Percentiles rank a stretch among this genome's conserved stretches.
phyloP scores from a whole-genome alignment of 1,284 basidiomycete species.

The Boletus semigastroideus region DNA sequence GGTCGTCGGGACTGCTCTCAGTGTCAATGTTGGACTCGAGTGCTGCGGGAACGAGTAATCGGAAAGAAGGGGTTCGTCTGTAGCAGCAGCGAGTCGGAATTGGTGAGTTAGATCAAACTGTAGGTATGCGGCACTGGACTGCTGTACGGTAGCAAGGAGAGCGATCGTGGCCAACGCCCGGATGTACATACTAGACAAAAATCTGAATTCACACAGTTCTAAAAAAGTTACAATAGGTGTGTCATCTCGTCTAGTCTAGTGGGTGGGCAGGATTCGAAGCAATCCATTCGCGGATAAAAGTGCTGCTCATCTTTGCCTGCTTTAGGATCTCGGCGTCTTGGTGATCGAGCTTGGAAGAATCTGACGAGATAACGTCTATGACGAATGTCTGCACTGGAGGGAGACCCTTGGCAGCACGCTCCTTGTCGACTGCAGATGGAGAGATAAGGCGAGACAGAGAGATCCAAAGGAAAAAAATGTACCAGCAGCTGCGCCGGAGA shows the following conservation, averaged over 20 bases:
- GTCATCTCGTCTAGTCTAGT: slow-evolving; percentile 16
- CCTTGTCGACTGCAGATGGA: slow-evolving; percentile 54
- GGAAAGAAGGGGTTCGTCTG: slow-evolving; percentile 7
- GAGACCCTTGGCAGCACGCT: slow-evolving; percentile 54
- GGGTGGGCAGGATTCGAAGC: slow-evolving; percentile 34
- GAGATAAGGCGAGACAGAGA: background rate
- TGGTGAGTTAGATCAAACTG: slow-evolving; percentile 28
- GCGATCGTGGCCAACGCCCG: background rate
- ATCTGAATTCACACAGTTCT: slow-evolving; percentile 13
- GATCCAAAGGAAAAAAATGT: slow-evolving; percentile 21
- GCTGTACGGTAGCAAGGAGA: slow-evolving; percentile 2
- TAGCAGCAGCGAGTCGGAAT: slow-evolving; percentile 11
- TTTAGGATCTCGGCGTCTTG: slow-evolving; percentile 68
- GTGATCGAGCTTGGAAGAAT: slow-evolving; percentile 52
- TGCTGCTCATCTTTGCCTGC: slow-evolving; percentile 87
- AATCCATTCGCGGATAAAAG: slow-evolving; percentile 85
- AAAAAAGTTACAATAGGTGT: slow-evolving; percentile 5
- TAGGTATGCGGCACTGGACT: slow-evolving; percentile 4
- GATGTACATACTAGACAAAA: slow-evolving; percentile 8
- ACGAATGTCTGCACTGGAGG: slow-evolving; percentile 68
- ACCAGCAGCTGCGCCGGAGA: slow-evolving; percentile 74
- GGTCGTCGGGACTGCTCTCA: slow-evolving; percentile 54
- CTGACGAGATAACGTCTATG: slow-evolving; percentile 85
- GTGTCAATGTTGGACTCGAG: slow-evolving; percentile 24
- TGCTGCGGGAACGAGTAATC: slow-evolving; percentile 8